Evolutionary conservation across 2,329 filamentous ascomycete species (phyloP).

Genomic region (Hirsutella minnesotensis): DNA sequence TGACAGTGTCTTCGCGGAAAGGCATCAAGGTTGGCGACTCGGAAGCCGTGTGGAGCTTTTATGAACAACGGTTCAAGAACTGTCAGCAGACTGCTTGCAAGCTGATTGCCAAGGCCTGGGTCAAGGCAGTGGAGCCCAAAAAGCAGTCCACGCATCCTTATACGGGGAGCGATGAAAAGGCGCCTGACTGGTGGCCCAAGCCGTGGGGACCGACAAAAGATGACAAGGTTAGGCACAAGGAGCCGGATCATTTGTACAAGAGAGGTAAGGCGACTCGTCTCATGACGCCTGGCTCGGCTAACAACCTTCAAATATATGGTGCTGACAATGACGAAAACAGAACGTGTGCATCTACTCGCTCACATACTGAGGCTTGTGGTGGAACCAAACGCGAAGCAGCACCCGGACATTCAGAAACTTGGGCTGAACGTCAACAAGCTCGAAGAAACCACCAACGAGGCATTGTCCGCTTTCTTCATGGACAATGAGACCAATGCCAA

Average conservation of each 20-base stretch:
- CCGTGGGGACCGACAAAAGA: conserved; percentile 37
- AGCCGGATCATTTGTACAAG: conserved; percentile 63
- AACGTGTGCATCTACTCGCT: conserved; percentile 45
- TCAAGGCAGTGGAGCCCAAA: conserved; percentile 64
- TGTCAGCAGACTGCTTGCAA: conserved; percentile 64
- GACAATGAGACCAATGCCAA: conserved; percentile 43
- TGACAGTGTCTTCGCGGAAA: conserved; percentile 26
- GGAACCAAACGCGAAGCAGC: conserved; percentile 35
- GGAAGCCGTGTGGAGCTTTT: conserved; percentile 45
- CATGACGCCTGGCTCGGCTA: neutral
- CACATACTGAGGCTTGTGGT: conserved; percentile 50
- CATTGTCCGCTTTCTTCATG: conserved; percentile 44
- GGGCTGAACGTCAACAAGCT: conserved; percentile 42
- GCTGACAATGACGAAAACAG: conserved; percentile 21
- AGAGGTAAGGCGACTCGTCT: conserved; percentile 34
- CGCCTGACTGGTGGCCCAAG: conserved; percentile 57
- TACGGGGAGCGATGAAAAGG: conserved; percentile 49
- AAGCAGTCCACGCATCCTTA: conserved; percentile 69
- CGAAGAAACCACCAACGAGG: conserved; percentile 46
- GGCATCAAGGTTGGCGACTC: conserved; percentile 41
- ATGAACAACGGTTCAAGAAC: conserved; percentile 48
- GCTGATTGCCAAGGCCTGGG: conserved; percentile 62
- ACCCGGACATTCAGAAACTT: conserved; percentile 39
- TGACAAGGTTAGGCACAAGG: conserved; percentile 52
- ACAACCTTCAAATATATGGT: neutral